Conservation (phyloP, 2,329 filamentous ascomycete species). For the Colletotrichum sp. region DNA sequence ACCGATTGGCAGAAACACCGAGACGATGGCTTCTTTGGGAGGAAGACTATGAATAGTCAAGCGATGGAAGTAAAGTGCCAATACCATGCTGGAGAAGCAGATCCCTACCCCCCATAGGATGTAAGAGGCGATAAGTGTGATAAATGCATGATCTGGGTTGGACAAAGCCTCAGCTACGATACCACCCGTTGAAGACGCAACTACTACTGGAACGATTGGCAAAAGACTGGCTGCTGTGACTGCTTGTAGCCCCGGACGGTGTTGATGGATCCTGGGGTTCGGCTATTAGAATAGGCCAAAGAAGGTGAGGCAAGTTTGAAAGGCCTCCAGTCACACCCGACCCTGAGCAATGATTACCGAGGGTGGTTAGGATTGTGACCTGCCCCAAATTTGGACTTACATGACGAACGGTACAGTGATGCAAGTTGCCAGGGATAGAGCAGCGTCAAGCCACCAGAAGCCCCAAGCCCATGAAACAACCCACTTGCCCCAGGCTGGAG, state of each 20-base stretch:
- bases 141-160: conserved; percentile 25
- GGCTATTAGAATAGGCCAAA: not conserved
- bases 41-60: conserved; percentile 71
- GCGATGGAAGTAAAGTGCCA: conserved; percentile 74
- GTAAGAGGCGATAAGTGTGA: conserved; percentile 69
- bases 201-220: conserved; percentile 70
- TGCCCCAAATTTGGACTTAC: conserved; percentile 30
- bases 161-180: conserved; percentile 23
- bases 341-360: not conserved
- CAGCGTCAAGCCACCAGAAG: conserved; percentile 63
- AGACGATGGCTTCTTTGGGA: conserved; percentile 70
- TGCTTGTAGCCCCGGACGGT: conserved; percentile 51
- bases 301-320: not conserved
- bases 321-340: not conserved
- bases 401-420: conserved; percentile 63
- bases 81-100: conserved; percentile 62
- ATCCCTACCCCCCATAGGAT: conserved; percentile 71
- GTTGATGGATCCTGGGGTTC: conserved; percentile 36
- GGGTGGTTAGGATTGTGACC: not conserved
- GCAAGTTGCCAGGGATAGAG: conserved; percentile 57
- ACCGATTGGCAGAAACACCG: conserved; percentile 70
- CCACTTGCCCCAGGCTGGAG: conserved; percentile 63
- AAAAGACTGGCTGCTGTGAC: conserved; percentile 71
- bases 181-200: conserved; percentile 69
- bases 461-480: conserved; percentile 60